Base-by-base conservation (phyloP, 225 moss, liverwort and hornwort species). In the Bryum argenteum region DNA sequence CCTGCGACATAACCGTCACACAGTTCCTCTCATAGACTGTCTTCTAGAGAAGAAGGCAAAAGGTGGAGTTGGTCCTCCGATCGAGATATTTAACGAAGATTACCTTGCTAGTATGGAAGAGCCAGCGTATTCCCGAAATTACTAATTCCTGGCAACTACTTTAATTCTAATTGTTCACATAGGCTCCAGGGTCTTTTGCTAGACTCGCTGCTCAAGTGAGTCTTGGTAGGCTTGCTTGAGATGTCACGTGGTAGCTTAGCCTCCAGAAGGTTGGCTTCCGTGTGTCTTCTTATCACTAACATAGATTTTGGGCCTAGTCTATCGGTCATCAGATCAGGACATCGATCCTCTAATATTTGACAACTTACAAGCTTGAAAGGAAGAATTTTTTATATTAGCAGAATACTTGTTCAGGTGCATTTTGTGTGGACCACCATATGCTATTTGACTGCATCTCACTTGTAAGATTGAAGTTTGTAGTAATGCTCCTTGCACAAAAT, bases 1-100 rank as follows among this genome's bases (percentile, higher is more conserved):
- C 75, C 79, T 84, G 54, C 79, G 86, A 54, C 84, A 89, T 56
- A 85, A 82, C 54, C 85, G 82, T 65, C 85, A 79, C 23, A 85
- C 82, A 18, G 82, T 82, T 65, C 79, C 79, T 39, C 82, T 85
- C 23, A 63, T 85, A n/a, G 82, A 85, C 61, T 77, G 77, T 16
- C 54, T 85, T 19, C 70, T 85, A 66, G 82, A 79, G 69, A 79
- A 67, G 57, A 85, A 82, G 66, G 72, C 71, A 18, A 65, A 70
- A 52, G 73, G 68, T 33, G 66, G 42, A 44, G 60, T 58, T 58
- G 40, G 18, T 53, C 65, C 69, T 28, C 74, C 72, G 22, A 68
- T 82, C 43, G 50, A 76, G 45, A 65, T 79, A 23, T 74, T 77
- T 61, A 68, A 61, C 54, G 74, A 79, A 54, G 85, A 79, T 14